Evolutionary conservation across 495 filamentous ascomycete species (phyloP), one percentile per base, ranked within the genome.

Genomic region (Podospora comata): DNA sequence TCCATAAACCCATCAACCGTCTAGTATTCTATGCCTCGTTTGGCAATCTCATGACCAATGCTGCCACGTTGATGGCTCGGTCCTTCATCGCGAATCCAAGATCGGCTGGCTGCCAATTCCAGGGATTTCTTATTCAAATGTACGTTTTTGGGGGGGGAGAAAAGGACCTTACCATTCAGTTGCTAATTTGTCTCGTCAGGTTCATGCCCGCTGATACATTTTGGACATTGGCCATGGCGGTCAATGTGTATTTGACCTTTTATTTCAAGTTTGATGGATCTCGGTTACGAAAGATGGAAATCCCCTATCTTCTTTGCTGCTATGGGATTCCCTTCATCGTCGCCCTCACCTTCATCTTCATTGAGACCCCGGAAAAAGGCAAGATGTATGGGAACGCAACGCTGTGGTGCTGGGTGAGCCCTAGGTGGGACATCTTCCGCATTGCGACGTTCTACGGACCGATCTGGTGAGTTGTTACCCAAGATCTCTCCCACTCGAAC

Each of bases 221-320:
- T 58, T 93, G 90, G 91, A 89, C 89, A 2, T 82, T 94, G 57
- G 89, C 90, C 65, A 97, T 97, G 93, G 91, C 92, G 6, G 82
- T 90, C 67, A 97, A 96, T 73, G 92, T 97, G 70, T 92, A 92
- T 75, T 80, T 96, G 27, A 94, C 92, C 27, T 93, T 97, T 68
- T 95, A 94, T 77, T 84, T 85, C 68, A 88, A 89, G 68, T 94
- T 90, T 73, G 86, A 89, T 60, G 87, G 89, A 0, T 76, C 83
- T 2, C 83, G 86, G 59, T 82, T 97, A 20, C 86, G 88, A 2
- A 81, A 72, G 27, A 82, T 94, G 68, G 93, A 97, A 74, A 85
- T 88, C 67, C 88, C 85, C 70, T 96, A 97, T 67, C 71, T 92
- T 2, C 15, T 89, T 9, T 76, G 80, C 62, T 94, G 91, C 79